A percentile compares a stretch with the other conserved stretches of the same genome.
These are phyloP conservation scores for Tylopilus sp. DNA, from an alignment of 1,284 basidiomycete species.

Conservation along the genomic window DNA sequence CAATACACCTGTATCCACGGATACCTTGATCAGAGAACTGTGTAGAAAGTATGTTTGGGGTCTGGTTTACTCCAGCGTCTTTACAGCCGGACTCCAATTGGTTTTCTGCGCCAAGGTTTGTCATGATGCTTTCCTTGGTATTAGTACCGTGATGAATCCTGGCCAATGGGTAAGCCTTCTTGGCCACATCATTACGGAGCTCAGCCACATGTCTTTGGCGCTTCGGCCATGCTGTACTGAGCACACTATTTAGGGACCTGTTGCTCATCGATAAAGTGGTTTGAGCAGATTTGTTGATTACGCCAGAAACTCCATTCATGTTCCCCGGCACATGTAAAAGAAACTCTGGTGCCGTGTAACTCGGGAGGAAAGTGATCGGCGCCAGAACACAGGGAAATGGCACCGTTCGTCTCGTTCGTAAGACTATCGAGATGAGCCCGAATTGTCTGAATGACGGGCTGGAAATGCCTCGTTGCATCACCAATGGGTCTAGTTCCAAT, in stretches of 20 bases:
- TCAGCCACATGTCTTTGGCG: constrained; percentile 5
- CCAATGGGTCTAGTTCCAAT: not conserved
- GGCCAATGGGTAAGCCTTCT: constrained; percentile 17
- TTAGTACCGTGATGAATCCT: constrained; percentile 7
- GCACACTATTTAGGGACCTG: constrained; percentile 3
- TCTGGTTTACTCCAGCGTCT: constrained; percentile 5
- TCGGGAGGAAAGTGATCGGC: constrained; percentile 5
- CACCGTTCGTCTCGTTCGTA: constrained; percentile 2
- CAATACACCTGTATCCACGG: constrained; percentile 36
- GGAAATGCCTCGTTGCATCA: constrained; percentile 20
- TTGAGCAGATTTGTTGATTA: constrained; percentile 12
- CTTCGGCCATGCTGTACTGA: constrained; percentile 11
- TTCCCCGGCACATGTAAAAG: constrained; percentile 4
- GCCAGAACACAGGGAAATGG: constrained; percentile 9
- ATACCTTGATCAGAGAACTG: constrained; percentile 31
- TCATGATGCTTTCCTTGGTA: constrained; percentile 6
- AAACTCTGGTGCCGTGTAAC: not conserved
- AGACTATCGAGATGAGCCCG: constrained; percentile 3
- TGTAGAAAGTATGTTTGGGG: constrained; percentile 14
- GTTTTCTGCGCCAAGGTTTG: constrained; percentile 23
- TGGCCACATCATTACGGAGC: not conserved
- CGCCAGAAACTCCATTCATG: not conserved
- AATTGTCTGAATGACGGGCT: constrained; percentile 1
- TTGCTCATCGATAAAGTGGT: constrained; percentile 23
- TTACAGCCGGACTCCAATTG: constrained; percentile 1